Base-by-base conservation (phyloP, 768 basidiomycete species). In the Solioccasus polychromus region DNA sequence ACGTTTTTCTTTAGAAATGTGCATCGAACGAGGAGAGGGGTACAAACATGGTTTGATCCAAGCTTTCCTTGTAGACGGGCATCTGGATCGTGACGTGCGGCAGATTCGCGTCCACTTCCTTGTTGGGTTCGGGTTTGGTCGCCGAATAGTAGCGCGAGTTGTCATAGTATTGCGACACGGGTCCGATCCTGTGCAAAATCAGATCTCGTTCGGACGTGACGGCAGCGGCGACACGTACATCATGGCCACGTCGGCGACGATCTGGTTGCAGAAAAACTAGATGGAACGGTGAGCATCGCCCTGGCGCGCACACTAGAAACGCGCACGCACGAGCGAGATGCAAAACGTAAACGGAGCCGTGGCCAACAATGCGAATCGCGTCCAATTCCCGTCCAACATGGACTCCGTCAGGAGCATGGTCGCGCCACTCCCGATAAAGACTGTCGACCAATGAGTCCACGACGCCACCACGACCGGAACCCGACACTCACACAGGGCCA, bases 101-200 rank as follows among this genome's bases (percentile, higher is more conserved):
- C 3, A 90, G 72, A 42, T 68, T 72, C 1, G 71, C 54, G 60
- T 88, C 85, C 44, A 88, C 71, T 14, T 77, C 80, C 42, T 77
- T 74, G 62, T 83, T 85, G 0, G 80, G 63, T 20, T 70, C 73
- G 0, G 88, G 85, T 35, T 71, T 73, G 39, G 75, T 64, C 10
- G 88, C 86, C 10, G 87, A 90, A 60, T 88, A 93, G 65, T 85
- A 93, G 30, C 75, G 77, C 0, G 88, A 90, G 62, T 92, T 92
- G 55, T 91, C 82, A 59, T 88, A 81, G 62, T 80, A 89, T 52
- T 92, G 91, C 6, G 89, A 80, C 36, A 93, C 84, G 17, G 91
- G 91, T 20, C 91, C 91, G 48, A 92, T 53, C 8, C 85, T 86
- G 50, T 8, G 29, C 32, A 28, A 45, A 37, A 39, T 29, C 34